Base-by-base conservation (phyloP, 164 flowering plant species). In the Chimonanthus praecox region DNA sequence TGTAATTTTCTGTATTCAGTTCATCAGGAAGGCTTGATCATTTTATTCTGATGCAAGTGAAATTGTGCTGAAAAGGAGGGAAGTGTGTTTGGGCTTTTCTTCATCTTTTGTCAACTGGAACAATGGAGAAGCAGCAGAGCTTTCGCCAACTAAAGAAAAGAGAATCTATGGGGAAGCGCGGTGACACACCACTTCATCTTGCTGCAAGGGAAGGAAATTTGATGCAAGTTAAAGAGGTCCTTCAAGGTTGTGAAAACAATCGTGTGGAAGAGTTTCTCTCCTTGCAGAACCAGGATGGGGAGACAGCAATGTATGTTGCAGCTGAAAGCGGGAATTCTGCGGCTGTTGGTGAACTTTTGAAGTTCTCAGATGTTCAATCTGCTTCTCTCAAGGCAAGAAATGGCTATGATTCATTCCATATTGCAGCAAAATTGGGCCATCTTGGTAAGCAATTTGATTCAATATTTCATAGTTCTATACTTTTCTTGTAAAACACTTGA, bases 371-470 rank as follows among this genome's bases (percentile, higher is more conserved):
- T 68, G 80, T 88, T 70, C 80, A 87, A 74, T 78, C 82, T 69
- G 95, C 98, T 0, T 83, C 90, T 46, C 77, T 88, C n/a, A 77
- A 82, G 3, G 93, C 98, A 9, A 87, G 82, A 68, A 92, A 88
- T 73, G 89, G 96, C 10, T 87, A 67, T 72, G 99, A 95, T 76
- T 78, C 98, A 1, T 90, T 95, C 73, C 99, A 95, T 85, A 79
- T 93, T 50, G 98, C 99, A 10, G 91, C 98, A 7, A 95, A 87
- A 82, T 90, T 89, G 54, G 99, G 97, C 8, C 94, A 92, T 83
- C 67, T 85, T 47, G 97, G 99, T 93, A 83, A 83, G 58, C 44
- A 5, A 21, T 47, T 54, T n/a, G 3, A n/a, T 47, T 7, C n/a
- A 2, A n/a, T 47, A 54, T 71, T 15, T n/a, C 13, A 15, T 58